phyloP scores from a whole-genome alignment of 371 early-diverging fungal species.

The Blyttiomyces sp. region DNA sequence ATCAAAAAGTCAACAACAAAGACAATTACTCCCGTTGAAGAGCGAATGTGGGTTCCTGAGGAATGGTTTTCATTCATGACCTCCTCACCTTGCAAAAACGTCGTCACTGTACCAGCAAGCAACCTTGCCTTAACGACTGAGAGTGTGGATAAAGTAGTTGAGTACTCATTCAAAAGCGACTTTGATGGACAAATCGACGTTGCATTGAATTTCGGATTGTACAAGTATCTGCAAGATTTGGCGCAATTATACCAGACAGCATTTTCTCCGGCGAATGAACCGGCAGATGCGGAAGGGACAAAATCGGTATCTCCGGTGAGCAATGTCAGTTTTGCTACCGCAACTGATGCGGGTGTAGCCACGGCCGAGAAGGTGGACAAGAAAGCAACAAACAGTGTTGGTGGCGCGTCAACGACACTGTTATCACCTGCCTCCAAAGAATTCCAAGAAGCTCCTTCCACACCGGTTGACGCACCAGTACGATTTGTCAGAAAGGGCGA shows the following conservation, averaged over 20 bases:
- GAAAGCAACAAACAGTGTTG: not conserved
- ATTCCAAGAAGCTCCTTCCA: not conserved
- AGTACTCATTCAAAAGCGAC: slow-evolving; percentile 54
- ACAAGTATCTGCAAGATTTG: slow-evolving; percentile 64
- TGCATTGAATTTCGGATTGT: slow-evolving; percentile 71
- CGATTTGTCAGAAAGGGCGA: slow-evolving; percentile 23
- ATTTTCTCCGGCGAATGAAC: too few species aligned
- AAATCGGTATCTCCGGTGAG: too few species aligned
- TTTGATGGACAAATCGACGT: slow-evolving; percentile 71
- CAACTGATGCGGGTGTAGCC: not conserved
- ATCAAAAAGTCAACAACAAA: slow-evolving; percentile 39
- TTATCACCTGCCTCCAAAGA: too few species aligned
- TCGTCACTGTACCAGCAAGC: slow-evolving; percentile 57
- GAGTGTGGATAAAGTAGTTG: slow-evolving; percentile 7
- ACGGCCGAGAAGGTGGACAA: not conserved
- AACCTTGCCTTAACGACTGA: not conserved
- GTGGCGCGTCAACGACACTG: not conserved
- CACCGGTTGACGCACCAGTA: not conserved
- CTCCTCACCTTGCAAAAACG: slow-evolving; percentile 48
- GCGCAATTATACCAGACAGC: slow-evolving; percentile 37
- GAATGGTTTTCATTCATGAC: slow-evolving; percentile 44
- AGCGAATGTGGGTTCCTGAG: slow-evolving; percentile 35
- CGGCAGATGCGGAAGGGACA: not conserved
- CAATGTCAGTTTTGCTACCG: not conserved
- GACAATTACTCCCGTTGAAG: slow-evolving; percentile 41